phyloP scores from a whole-genome alignment of 2,329 filamentous ascomycete genomes.

The Fusarium domesticum region DNA sequence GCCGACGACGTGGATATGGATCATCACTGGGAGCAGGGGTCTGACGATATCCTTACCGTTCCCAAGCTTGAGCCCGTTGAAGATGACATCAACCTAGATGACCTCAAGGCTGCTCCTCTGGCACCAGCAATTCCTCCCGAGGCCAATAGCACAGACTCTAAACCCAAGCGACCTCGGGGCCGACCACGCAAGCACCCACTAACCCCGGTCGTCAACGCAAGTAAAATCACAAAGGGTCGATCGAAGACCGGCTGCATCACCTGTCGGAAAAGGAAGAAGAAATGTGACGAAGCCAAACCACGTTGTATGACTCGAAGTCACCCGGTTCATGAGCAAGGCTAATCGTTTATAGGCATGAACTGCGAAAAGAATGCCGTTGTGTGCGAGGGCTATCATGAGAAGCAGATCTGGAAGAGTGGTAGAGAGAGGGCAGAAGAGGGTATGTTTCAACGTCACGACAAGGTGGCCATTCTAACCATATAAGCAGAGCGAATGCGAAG shows the following conservation, averaged over 20 bases:
- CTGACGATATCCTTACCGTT: constrained; percentile 45
- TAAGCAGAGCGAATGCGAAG: constrained; percentile 49
- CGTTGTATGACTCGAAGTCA: constrained; percentile 46
- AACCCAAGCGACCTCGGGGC: constrained; percentile 67
- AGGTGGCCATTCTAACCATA: constrained; percentile 10
- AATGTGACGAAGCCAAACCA: constrained; percentile 67
- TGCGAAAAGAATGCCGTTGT: constrained; percentile 92
- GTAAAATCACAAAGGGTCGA: constrained; percentile 74
- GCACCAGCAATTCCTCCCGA: constrained; percentile 18
- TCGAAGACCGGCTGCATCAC: constrained; percentile 69
- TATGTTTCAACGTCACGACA: constrained; percentile 34
- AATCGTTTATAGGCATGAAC: constrained; percentile 61
- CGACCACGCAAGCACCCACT: constrained; percentile 79
- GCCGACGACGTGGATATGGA: constrained; percentile 41
- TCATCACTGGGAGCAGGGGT: constrained; percentile 45
- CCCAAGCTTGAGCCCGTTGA: constrained; percentile 58
- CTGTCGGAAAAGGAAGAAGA: constrained; percentile 68
- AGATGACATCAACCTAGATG: constrained; percentile 53
- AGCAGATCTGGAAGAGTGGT: constrained; percentile 83
- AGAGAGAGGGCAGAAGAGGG: constrained; percentile 72
- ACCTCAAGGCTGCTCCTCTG: constrained; percentile 45
- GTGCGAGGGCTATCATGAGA: constrained; percentile 86
- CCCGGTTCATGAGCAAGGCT: background rate
- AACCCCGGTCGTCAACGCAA: constrained; percentile 52
- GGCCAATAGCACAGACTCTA: constrained; percentile 32